Base-by-base conservation (phyloP, 73 alveolate genomes). In the Symbiodinium natans region DNA sequence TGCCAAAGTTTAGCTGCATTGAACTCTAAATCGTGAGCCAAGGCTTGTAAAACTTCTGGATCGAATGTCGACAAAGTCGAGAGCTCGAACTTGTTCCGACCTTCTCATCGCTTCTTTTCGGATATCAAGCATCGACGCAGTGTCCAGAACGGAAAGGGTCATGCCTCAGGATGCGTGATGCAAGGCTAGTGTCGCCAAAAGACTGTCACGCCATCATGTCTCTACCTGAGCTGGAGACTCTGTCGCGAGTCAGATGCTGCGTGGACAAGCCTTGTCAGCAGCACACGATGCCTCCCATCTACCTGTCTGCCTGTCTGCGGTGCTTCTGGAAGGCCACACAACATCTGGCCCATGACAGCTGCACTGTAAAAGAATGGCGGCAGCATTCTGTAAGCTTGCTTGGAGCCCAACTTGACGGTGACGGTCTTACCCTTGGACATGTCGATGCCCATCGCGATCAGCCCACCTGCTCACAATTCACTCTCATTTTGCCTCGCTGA, bases 391-490 rank as follows among this genome's bases (percentile, higher is more conserved):
- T 9, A 6, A 46, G 21, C 13, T 46, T 46, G n/a, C 59, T 80
- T 10, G 29, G 92, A 34, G 10, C 39, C 29, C 75, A 63, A 31
- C 96, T 90, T 90, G 54, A 90, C 36, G 17, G n/a, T 90, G 31
- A 90, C 96, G n/a, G 41, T 84, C 38, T 90, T 90, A 2, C 88
- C 96, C 54, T 90, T 90, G 80, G 96, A 90, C 96, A 90, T 90
- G 96, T 90, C 96, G 38, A 90, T 90, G 74, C 96, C 96, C 96
- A 90, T 90, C 42, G 48, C 96, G 43, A 90, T n/a, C 96, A 90
- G 43, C 21, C 96, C 96, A 71, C 41, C 96, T 90, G 87, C 74
- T 19, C 38, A 31, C 43, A 31, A 48, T 48, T 10, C 17, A 48
- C 17, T 10, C 19, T 23, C 31, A 34, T 33, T 74, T 74, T 89